Base-by-base conservation (phyloP, 768 basidiomycete species). In the Pulveroboletus sp. region DNA sequence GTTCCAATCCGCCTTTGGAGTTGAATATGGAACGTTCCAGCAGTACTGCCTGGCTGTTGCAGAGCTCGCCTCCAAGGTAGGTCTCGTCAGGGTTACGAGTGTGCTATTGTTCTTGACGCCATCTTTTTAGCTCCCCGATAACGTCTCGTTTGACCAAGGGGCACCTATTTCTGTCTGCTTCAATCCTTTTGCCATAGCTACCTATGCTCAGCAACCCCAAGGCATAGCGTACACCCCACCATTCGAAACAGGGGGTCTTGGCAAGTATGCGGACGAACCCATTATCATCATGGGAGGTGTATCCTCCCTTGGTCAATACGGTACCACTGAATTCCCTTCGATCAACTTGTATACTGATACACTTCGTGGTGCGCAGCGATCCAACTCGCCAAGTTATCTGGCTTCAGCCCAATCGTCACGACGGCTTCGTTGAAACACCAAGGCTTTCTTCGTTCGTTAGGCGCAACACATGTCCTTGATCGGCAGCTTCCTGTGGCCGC, bases 281-380 rank as follows among this genome's bases (percentile, higher is more conserved):
- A 50, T 68, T n/a, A 18, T 74, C 18, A 59, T 74, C 28, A 47
- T 72, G 10, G 73, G 71, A 18, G 73, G 73, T 14, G 56, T 71
- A 24, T 49, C 66, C 4, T 69, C 68, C 18, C 45, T 73, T 11
- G 73, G 72, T 6, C 71, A 73, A 46, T 65, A 57, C 44, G 70
- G 71, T 71, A 46, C 5, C 35, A 3, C 24, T 18, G 6, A 5
- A 9, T 17, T n/a, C 28, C 15, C 17, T 1, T 4, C 10, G 5
- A 1, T 14, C 2, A n/a, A 24, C 8, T 9, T 28, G 10, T 17
- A 21, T 28, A 21, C n/a, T n/a, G 14, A 7, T 17, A 5, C 15
- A 13, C 32, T 13, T 32, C 32, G 13, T 14, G 11, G 11, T 13
- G 32, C 11, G 14, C 17, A 66, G 67, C 58, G 8, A 67, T 70